A percentile compares a stretch with the other conserved stretches of the same genome.
phyloP scores from a whole-genome alignment of 2,329 filamentous ascomycete genomes.

The Colletotrichum plurivorum region DNA sequence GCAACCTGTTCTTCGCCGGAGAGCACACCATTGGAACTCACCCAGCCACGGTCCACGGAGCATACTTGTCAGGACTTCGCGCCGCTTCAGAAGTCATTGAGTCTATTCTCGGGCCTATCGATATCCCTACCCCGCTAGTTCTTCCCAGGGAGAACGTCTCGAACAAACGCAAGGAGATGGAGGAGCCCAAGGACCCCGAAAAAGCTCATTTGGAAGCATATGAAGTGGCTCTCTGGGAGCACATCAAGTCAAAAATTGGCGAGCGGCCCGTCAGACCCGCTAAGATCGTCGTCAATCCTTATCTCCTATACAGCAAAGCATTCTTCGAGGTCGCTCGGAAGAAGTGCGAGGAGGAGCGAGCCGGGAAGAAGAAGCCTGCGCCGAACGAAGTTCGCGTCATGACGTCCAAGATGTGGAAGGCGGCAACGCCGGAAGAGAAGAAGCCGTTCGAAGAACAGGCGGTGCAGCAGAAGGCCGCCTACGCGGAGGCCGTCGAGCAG shows the following conservation, averaged over 20 bases:
- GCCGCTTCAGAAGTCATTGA: slow-evolving; percentile 90
- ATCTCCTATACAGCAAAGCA: slow-evolving; percentile 88
- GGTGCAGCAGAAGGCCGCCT: slow-evolving; percentile 76
- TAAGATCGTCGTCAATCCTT: slow-evolving; percentile 85
- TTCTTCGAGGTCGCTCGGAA: slow-evolving; percentile 75
- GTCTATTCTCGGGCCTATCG: slow-evolving; percentile 83
- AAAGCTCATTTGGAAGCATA: slow-evolving; percentile 70
- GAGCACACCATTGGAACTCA: slow-evolving; percentile 97
- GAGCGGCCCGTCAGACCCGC: slow-evolving; percentile 79
- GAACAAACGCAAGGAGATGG: slow-evolving; percentile 69
- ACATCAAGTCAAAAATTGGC: slow-evolving; percentile 74
- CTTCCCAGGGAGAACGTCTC: slow-evolving; percentile 70
- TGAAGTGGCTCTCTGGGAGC: slow-evolving; percentile 66
- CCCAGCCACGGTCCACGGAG: slow-evolving; percentile 96
- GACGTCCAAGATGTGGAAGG: slow-evolving; percentile 92
- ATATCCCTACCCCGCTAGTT: slow-evolving; percentile 82
- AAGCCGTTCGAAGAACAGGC: slow-evolving; percentile 84
- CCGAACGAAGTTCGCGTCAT: slow-evolving; percentile 89
- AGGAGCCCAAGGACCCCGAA: slow-evolving; percentile 61
- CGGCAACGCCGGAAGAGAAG: slow-evolving; percentile 77
- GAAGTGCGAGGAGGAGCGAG: slow-evolving; percentile 74
- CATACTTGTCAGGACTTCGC: slow-evolving; percentile 92
- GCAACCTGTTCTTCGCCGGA: slow-evolving; percentile 93
- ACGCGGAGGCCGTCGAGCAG: slow-evolving; percentile 69
- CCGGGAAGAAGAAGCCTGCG: slow-evolving; percentile 74